Evolutionary conservation across 2,329 filamentous ascomycete genomes (phyloP), one percentile per base, ranked within the genome.

Genomic region (Aureobasidium sp.): DNA sequence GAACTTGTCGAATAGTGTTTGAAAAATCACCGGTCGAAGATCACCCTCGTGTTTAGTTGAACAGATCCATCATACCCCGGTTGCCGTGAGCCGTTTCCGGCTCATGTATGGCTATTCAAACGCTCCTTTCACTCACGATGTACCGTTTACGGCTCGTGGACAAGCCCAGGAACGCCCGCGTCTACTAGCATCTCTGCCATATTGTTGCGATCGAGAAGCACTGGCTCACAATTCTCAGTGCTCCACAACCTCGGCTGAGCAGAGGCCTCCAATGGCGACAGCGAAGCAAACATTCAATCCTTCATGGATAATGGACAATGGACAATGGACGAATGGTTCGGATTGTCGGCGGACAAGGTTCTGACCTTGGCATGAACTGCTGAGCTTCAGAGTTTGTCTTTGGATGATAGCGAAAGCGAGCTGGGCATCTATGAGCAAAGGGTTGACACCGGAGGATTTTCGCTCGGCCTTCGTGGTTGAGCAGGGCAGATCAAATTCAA

Each of bases 61-160:
- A 37, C 19, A 45, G 40, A 57, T 55, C 51, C 43, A 21, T 43
- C 25, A 43, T 27, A 21, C 29, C 27, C 42, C 42, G 43, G 55
- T 43, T 49, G 23, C 55, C 43, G 43, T 49, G 55, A 35, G 42
- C 55, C 42, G 55, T 49, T 57, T 38, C 37, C 42, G 55, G 55
- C 43, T 38, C 25, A 17, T 49, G 43, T 23, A 35, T n/a, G n/a
- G 38, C 23, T 35, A 42, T 31, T 15, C 15, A 17, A 54, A 21
- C 51, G 51, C 23, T 43, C n/a, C 19, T 29, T 43, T 15, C 53
- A 45, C 27, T n/a, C 19, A 25, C 13, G 4, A 45, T 15, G 27
- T 35, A 45, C 53, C 29, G 38, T 45, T 45, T 35, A 35, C 33
- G 43, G 54, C 43, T 58, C 33, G 33, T 40, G 33, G 43, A 40